Evolutionary conservation across 2,329 filamentous ascomycete species (phyloP).

Genomic region (Laburnicola sp.): DNA sequence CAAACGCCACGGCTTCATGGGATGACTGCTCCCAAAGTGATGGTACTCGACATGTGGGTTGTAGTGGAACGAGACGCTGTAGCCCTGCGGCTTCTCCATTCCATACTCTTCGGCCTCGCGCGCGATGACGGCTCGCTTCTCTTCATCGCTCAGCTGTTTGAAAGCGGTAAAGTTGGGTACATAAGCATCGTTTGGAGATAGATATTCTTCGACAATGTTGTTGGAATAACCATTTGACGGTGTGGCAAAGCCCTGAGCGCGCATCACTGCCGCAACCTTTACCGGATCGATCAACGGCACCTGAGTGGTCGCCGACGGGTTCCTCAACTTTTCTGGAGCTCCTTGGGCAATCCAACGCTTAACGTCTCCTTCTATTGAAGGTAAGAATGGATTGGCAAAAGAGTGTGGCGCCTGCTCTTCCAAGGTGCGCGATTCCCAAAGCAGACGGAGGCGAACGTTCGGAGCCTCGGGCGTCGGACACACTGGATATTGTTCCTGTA

Average conservation of each 20-base stretch:
- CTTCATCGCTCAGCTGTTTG: conserved; percentile 35
- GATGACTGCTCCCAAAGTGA: conserved; percentile 95
- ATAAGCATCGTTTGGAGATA: conserved; percentile 34
- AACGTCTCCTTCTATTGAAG: conserved; percentile 15
- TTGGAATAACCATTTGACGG: conserved; percentile 27
- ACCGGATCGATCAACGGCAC: background rate
- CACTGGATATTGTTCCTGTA: background rate
- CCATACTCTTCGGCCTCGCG: conserved; percentile 63
- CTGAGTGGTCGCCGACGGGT: background rate
- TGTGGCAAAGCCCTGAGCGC: conserved; percentile 18
- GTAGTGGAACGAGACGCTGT: conserved; percentile 92
- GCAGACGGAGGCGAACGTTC: background rate
- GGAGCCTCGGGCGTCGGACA: background rate
- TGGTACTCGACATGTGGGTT: conserved; percentile 94
- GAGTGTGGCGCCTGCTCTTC: conserved; percentile 12
- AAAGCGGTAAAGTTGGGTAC: conserved; percentile 34
- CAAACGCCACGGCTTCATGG: conserved; percentile 98
- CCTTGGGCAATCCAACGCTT: conserved; percentile 18
- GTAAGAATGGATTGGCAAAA: conserved; percentile 17
- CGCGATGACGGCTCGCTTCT: conserved; percentile 56
- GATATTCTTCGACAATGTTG: conserved; percentile 43
- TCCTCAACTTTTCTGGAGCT: conserved; percentile 3
- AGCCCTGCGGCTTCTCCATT: conserved; percentile 79
- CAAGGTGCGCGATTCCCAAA: conserved; percentile 7
- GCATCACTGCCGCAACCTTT: conserved; percentile 18